These are phyloP conservation scores for Ophiostoma australiae DNA, from an alignment of 2,329 filamentous ascomycete genomes.

Conservation along the genomic window DNA sequence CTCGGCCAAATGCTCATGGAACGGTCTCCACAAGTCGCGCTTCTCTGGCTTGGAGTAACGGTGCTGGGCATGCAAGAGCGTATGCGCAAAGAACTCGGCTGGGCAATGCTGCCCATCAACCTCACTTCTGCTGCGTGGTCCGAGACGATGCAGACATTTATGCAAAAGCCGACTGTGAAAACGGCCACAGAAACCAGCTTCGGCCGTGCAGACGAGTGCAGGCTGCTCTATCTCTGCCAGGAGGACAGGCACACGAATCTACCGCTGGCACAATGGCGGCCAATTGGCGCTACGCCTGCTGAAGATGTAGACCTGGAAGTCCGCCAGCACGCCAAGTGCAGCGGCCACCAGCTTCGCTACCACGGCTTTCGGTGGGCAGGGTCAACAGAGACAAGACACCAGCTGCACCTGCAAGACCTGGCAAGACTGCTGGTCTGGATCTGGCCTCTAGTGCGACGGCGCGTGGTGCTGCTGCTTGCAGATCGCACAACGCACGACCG, in stretches of 20 bases:
- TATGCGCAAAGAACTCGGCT: constrained; percentile 28
- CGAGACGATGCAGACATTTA: constrained; percentile 31
- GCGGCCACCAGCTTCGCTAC: constrained; percentile 30
- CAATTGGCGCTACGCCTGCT: constrained; percentile 32
- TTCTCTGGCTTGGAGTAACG: constrained; percentile 32
- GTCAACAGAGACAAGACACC: too few species aligned
- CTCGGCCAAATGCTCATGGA: constrained; percentile 32
- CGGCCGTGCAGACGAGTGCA: constrained; percentile 32
- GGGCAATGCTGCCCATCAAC: constrained; percentile 31
- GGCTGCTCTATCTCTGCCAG: constrained; percentile 32
- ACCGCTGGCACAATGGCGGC: constrained; percentile 32
- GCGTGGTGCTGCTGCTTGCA: neutral
- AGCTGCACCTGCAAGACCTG: constrained; percentile 15
- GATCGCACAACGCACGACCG: constrained; percentile 15
- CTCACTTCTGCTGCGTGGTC: constrained; percentile 33
- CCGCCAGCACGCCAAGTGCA: constrained; percentile 30
- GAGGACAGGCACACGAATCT: constrained; percentile 27
- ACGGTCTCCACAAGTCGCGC: constrained; percentile 29
- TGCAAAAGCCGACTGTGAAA: constrained; percentile 30
- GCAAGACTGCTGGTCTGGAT: constrained; percentile 11
- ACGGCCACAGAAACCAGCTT: constrained; percentile 23
- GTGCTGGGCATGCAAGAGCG: constrained; percentile 28
- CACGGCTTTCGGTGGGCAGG: constrained; percentile 29
- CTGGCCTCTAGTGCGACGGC: neutral
- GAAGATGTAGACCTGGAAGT: constrained; percentile 33